These are phyloP conservation scores for Eucalyptus sideroxylon DNA, from an alignment of 345 rosid species.

Conservation along the genomic window DNA sequence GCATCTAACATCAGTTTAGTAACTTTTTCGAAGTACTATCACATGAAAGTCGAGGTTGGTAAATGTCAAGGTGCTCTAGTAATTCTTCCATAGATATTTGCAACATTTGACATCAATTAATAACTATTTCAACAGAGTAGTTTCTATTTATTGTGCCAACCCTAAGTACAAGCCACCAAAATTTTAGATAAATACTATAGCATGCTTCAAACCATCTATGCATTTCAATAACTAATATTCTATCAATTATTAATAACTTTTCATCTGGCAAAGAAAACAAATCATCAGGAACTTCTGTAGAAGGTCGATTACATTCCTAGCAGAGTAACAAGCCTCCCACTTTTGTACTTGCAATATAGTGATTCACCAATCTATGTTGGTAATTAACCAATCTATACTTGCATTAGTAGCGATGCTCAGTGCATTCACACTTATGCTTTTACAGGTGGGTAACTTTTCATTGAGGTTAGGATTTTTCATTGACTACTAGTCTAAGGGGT, in stretches of 20 bases:
- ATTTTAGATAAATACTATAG: neutral
- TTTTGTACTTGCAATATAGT: neutral
- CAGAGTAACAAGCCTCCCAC: neutral
- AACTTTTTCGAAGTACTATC: neutral
- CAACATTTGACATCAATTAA: neutral
- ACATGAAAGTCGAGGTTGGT: neutral
- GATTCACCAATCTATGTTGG: neutral
- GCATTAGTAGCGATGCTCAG: neutral
- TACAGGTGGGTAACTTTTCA: neutral
- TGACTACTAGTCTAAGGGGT: neutral
- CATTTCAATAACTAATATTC: neutral
- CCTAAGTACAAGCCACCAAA: neutral
- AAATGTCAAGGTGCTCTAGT: neutral
- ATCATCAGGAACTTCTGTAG: neutral
- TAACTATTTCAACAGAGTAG: neutral
- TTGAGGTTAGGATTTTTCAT: neutral
- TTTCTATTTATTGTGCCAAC: neutral
- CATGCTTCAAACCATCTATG: neutral
- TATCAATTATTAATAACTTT: neutral
- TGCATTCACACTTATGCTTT: neutral
- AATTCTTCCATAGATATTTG: neutral
- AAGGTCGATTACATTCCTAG: neutral
- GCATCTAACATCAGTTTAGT: neutral
- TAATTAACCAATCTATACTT: neutral
- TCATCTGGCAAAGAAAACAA: neutral